Conservation (phyloP, 495 filamentous ascomycete genomes). For the Podospora bellae-mahoneyi region DNA sequence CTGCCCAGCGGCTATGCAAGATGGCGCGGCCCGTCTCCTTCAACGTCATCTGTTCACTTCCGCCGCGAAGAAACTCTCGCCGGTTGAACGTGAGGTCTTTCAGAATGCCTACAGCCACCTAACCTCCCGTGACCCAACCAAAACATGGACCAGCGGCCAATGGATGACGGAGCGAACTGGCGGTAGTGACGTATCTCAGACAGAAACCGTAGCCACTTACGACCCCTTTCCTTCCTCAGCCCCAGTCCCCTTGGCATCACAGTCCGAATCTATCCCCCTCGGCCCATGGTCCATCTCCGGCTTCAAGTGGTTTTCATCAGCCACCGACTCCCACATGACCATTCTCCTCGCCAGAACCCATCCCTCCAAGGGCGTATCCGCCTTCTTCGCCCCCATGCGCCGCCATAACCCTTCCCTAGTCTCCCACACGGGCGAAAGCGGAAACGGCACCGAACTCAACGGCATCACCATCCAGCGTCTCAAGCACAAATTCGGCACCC, state of each 20-base stretch:
- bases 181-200: conserved; percentile 68
- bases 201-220: conserved; percentile 59
- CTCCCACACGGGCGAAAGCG: conserved; percentile 15
- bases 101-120: conserved; percentile 45
- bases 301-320: conserved; percentile 76
- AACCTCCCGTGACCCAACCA: conserved; percentile 53
- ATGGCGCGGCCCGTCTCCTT: conserved; percentile 65
- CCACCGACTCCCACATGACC: conserved; percentile 67
- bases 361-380: conserved; percentile 50
- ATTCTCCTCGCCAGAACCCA: conserved; percentile 67
- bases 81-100: conserved; percentile 40
- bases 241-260: conserved; percentile 16
- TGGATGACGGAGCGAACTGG: conserved; percentile 85
- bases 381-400: conserved; percentile 65
- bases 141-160: conserved; percentile 73
- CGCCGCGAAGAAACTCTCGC: conserved; percentile 18
- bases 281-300: conserved; percentile 62
- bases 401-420: conserved; percentile 39
- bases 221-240: conserved; percentile 23
- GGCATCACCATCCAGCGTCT: conserved; percentile 65
- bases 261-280: conserved; percentile 41
- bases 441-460: conserved; percentile 52
- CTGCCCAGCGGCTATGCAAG: conserved; percentile 68
- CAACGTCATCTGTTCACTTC: conserved; percentile 44
- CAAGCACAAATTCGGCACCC: conserved; percentile 69